Evolutionary conservation across 192 early-diverging fungal genomes (phyloP).

Genomic region (Gonapodya sp.): DNA sequence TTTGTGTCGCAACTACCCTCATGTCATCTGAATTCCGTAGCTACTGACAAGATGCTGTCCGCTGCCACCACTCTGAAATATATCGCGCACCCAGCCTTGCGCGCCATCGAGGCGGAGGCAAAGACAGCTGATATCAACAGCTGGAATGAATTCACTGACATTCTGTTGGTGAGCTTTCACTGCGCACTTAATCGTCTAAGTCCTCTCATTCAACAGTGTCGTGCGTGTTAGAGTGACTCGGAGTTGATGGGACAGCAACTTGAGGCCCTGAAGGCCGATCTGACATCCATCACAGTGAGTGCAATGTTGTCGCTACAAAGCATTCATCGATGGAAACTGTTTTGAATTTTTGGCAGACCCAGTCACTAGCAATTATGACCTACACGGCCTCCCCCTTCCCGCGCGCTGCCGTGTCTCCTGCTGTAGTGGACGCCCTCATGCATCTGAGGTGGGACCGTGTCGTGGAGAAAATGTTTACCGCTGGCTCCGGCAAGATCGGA

Average conservation of each 20-base stretch:
- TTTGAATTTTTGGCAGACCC: not conserved
- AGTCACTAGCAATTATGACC: not conserved
- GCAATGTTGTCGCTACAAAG: not conserved
- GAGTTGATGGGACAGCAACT: not conserved
- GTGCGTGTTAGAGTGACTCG: not conserved
- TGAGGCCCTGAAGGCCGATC: not conserved
- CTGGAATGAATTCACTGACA: constrained; percentile 2
- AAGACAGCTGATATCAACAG: not conserved
- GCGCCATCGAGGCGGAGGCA: not conserved
- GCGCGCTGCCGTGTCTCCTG: not conserved
- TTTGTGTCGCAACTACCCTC: not conserved
- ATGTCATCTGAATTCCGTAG: not conserved
- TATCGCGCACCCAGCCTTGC: not conserved
- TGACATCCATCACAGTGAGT: not conserved
- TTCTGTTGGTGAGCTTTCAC: not conserved
- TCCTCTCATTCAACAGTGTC: too few relatives aligned
- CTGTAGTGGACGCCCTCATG: not conserved
- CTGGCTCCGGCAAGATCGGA: not conserved
- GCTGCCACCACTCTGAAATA: not conserved
- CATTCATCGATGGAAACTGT: not conserved
- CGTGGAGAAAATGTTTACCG: not conserved
- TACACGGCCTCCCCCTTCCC: not conserved
- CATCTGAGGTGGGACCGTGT: not conserved
- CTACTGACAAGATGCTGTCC: not conserved
- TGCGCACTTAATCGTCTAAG: too few relatives aligned